A percentile compares a stretch with the other conserved stretches of the same genome.
These are phyloP conservation scores for Stereocaulon alpinum DNA, from an alignment of 495 filamentous ascomycete species.

Conservation along the genomic window DNA sequence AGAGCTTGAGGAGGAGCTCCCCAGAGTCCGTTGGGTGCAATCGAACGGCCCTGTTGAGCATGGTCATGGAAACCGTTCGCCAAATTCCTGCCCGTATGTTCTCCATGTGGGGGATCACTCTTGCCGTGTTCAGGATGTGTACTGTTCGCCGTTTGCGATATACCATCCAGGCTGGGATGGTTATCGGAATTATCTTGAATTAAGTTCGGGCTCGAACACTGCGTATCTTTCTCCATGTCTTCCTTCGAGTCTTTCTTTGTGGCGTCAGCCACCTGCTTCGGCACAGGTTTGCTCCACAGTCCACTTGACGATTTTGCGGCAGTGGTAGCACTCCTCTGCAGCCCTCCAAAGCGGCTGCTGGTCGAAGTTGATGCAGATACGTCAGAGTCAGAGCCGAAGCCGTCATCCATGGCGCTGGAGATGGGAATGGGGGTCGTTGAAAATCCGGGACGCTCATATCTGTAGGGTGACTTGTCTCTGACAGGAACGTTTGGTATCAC, in stretches of 20 bases:
- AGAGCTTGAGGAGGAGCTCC: slow-evolving; percentile 14
- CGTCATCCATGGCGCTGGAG: slow-evolving; percentile 6
- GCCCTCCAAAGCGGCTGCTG: neutral
- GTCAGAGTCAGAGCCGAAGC: neutral
- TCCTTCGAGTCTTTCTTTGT: neutral
- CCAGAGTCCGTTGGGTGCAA: slow-evolving; percentile 20
- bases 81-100: neutral
- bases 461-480: slow-evolving; percentile 20
- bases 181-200: neutral
- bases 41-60: neutral
- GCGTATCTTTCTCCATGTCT: neutral
- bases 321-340: slow-evolving; percentile 9
- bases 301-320: slow-evolving; percentile 8
- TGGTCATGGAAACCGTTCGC: neutral
- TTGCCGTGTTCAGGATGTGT: neutral
- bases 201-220: neutral
- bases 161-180: neutral
- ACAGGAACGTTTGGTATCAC: slow-evolving; percentile 2
- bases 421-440: neutral
- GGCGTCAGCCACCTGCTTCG: neutral
- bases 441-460: slow-evolving; percentile 17
- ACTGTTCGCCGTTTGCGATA: neutral
- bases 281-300: slow-evolving; percentile 21
- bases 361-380: neutral
- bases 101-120: neutral